Percentiles rank a stretch among this genome's conserved stretches.
phyloP scores from a whole-genome alignment of 768 basidiomycete species.

The Phylloporus sp. region DNA sequence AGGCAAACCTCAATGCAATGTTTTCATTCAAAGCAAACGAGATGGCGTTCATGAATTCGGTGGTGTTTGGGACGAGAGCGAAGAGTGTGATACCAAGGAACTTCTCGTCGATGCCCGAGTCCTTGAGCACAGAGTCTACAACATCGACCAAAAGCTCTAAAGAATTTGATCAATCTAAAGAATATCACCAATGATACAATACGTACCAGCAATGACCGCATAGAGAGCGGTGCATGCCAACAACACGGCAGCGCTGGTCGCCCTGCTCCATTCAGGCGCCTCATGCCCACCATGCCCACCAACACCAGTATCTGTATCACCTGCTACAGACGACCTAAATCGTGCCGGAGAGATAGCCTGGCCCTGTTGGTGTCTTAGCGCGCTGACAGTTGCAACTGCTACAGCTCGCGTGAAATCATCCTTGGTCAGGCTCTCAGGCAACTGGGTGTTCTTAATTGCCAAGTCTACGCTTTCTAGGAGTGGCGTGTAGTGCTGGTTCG shows the following conservation, averaged over 20 bases:
- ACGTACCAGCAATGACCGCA: slow-evolving; percentile 90
- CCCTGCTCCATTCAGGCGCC: slow-evolving; percentile 93
- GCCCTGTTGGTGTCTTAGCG: slow-evolving; percentile 77
- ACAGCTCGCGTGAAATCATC: slow-evolving; percentile 94
- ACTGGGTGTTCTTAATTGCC: slow-evolving; percentile 56
- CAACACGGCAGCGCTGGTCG: slow-evolving; percentile 84
- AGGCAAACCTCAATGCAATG: slow-evolving; percentile 83
- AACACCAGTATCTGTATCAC: slow-evolving; percentile 41
- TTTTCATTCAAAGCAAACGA: slow-evolving; percentile 97
- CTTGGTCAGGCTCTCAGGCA: slow-evolving; percentile 65
- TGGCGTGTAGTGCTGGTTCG: slow-evolving; percentile 48
- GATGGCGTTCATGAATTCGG: slow-evolving; percentile 99
- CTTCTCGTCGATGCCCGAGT: slow-evolving; percentile 93
- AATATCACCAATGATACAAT: neutral
- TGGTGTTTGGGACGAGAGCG: slow-evolving; percentile 96
- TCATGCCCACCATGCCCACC: slow-evolving; percentile 83
- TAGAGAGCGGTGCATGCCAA: slow-evolving; percentile 89
- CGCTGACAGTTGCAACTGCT: slow-evolving; percentile 90
- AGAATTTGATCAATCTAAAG: slow-evolving; percentile 2
- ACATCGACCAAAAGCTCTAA: slow-evolving; percentile 92
- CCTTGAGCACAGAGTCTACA: slow-evolving; percentile 88
- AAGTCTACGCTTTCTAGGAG: slow-evolving; percentile 76
- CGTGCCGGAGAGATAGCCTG: slow-evolving; percentile 47
- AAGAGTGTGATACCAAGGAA: slow-evolving; percentile 96
- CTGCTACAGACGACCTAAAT: slow-evolving; percentile 38